Base-by-base conservation (phyloP, 2,329 filamentous ascomycete genomes). In the Exophiala phaeomuriformis region DNA sequence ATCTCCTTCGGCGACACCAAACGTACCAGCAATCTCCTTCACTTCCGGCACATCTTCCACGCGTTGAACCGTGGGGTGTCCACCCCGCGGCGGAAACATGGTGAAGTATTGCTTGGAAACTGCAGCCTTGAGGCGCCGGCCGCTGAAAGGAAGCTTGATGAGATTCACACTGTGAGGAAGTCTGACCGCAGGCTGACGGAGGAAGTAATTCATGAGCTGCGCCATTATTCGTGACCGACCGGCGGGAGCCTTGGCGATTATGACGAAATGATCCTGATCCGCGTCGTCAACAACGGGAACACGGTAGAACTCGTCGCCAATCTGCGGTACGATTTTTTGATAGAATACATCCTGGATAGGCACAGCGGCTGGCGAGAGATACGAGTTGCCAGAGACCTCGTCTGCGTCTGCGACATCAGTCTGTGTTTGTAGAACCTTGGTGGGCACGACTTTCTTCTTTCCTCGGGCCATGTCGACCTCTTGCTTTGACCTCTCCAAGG, bases 291-390 rank as follows among this genome's bases (percentile, higher is more conserved):
- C 52, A n/a, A 19, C 19, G 19, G 61, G 41, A 7, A 67, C 46
- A 19, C 61, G 51, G 54, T 65, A 66, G 48, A 52, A 55, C 6
- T 65, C 62, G n/a, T 65, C 53, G n/a, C 57, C 60, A 31, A 67
- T 64, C 28, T 59, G 59, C 30, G 55, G 45, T 5, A 61, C 35
- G 4, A 68, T 51, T 46, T 66, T 60, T 52, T 68, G 55, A 52
- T 75, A 76, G 60, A 77, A 77, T 3, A 77, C 52, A 45, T 70
- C 64, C 45, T 72, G 66, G 3, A 70, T 62, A 28, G 64, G 59
- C n/a, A 73, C 52, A 31, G 66, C 67, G n/a, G 64, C 51, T 12
- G 64, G 66, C 1, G 71, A 70, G 31, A 75, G 66, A 58, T 75
- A 75, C 4, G 49, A 9, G 29, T 37, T 33, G 3, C 39, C 29